Evolutionary conservation across 805 yeast genomes (phyloP), one percentile per base, ranked within the genome.

Genomic region (Monosporozyma siamensis): DNA sequence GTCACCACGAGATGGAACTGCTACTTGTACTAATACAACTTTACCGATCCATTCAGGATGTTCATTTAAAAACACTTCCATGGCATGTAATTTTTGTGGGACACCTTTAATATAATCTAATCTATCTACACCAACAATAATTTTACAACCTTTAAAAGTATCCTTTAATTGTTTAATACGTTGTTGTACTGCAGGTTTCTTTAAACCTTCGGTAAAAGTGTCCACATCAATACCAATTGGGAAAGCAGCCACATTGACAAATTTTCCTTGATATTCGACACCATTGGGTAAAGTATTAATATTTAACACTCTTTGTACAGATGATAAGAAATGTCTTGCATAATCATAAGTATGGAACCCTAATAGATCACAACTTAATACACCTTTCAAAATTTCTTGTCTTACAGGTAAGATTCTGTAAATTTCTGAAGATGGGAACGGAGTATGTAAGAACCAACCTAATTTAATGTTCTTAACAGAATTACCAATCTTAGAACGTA

Each of bases 271-370:
- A 58, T 73, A 86, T 48, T 82, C 81, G 15, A 92, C 84, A 15
- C 97, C 95, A 49, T 88, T 89, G 3, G 98, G 98, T 47, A 83
- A 70, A 0, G 97, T 88, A 40, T 80, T 81, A 6, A 88, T 77
- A 47, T 84, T 75, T 41, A 92, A 72, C 15, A 92, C 83, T 44
- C 95, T 72, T 45, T 88, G 80, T 9, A 92, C 95, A 1, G 95
- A 80, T 15, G 94, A 82, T 42, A 94, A 65, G 65, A 94, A 92
- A 68, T 92, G 99, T 53, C 98, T 74, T 10, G 95, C 97, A 58
- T 92, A 92, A 63, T 92, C 99, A 63, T 92, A 94, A n/a, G 98
- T 92, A 63, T 92, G 99, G 74, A 92, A 92, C 0, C 99, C 99
- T 56, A 92, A 79, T 54, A 94, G 71, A 60, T 92, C 95, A 66